A percentile compares a stretch with the other conserved stretches of the same genome.
These are phyloP conservation scores for Astrocystis sublimbata DNA, from an alignment of 495 filamentous ascomycete genomes.

Conservation along the genomic window DNA sequence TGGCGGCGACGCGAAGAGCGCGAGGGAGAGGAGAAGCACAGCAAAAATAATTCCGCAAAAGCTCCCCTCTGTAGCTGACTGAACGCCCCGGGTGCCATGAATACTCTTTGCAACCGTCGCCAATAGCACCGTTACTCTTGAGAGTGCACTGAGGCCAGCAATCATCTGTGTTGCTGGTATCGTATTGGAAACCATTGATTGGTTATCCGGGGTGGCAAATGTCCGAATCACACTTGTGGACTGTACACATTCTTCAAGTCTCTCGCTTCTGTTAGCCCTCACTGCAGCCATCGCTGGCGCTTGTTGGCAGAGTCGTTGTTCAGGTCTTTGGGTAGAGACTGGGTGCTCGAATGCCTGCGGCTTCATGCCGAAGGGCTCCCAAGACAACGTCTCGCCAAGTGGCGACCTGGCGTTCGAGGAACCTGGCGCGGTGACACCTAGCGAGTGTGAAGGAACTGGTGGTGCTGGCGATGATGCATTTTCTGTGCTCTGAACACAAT, in stretches of 20 bases:
- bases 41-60: background rate
- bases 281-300: too few species aligned
- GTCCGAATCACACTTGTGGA: background rate
- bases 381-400: background rate
- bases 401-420: background rate
- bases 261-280: background rate
- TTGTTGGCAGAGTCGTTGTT: background rate
- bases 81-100: background rate
- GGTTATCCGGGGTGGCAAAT: background rate
- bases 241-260: background rate
- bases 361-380: background rate
- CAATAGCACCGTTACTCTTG: background rate
- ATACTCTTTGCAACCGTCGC: background rate
- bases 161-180: background rate
- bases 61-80: background rate
- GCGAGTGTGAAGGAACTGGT: background rate
- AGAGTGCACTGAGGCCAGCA: background rate
- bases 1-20: background rate
- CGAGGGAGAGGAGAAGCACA: background rate
- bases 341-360: background rate
- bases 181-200: background rate
- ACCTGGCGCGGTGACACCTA: background rate
- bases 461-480: background rate
- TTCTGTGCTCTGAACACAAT: background rate
- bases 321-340: too few species aligned